These are phyloP conservation scores for Coleophoma crateriformis DNA, from an alignment of 2,329 filamentous ascomycete genomes.

Conservation along the genomic window DNA sequence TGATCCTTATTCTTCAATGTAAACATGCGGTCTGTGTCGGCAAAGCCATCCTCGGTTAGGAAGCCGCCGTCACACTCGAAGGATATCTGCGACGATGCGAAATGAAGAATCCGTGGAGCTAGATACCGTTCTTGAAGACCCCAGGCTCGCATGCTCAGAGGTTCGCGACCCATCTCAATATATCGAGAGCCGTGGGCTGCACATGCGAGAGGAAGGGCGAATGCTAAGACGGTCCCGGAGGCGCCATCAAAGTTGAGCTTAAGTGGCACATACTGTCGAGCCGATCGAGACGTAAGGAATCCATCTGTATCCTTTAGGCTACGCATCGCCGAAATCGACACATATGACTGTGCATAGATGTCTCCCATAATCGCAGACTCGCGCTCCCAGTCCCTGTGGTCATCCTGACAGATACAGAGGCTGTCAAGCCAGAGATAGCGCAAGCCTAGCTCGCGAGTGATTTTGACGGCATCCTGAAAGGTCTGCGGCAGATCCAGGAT, in stretches of 20 bases:
- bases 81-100: neutral
- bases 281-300: neutral
- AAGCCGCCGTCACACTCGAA: neutral
- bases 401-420: conserved; percentile 7
- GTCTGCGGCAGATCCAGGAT: neutral
- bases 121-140: neutral
- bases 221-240: neutral
- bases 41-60: neutral
- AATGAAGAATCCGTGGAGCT: neutral
- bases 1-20: neutral
- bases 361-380: neutral
- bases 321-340: neutral
- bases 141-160: neutral
- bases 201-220: neutral
- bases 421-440: conserved; percentile 6
- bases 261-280: neutral
- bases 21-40: neutral
- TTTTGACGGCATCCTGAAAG: neutral
- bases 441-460: neutral
- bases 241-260: neutral
- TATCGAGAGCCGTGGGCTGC: neutral
- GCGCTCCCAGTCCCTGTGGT: neutral
- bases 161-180: neutral
- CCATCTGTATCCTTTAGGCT: neutral
- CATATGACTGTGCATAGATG: conserved; percentile 1